A percentile compares a stretch with the other conserved stretches of the same genome.
Conservation (phyloP, 306 rosid species). For the Quercus robur region DNA sequence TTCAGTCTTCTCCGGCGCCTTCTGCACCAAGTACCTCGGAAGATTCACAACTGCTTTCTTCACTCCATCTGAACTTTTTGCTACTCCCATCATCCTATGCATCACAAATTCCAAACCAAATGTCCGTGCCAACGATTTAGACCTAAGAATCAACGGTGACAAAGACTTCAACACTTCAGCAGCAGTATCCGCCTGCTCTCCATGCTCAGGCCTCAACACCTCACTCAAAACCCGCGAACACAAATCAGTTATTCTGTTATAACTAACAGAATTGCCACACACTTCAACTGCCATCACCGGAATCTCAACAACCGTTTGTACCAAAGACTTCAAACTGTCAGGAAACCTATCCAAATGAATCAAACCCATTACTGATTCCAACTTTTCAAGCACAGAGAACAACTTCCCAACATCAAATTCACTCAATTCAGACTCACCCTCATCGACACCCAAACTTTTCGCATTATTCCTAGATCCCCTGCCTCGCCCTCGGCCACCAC, state of each 20-base stretch:
- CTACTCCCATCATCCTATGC: conserved; percentile 25
- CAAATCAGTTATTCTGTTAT: conserved; percentile 31
- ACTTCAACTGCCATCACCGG: conserved; percentile 44
- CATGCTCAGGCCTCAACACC: conserved; percentile 64
- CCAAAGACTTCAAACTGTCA: conserved; percentile 64
- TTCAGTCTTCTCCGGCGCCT: conserved; percentile 82
- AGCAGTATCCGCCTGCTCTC: conserved; percentile 48
- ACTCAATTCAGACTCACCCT: conserved; percentile 5
- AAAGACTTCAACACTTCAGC: conserved; percentile 71
- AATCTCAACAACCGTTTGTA: conserved; percentile 59
- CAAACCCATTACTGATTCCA: conserved; percentile 46
- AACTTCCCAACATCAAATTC: conserved; percentile 42
- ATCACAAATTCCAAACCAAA: conserved; percentile 63
- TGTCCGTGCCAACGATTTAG: conserved; percentile 55
- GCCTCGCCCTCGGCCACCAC: conserved; percentile 14
- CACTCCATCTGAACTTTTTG: conserved; percentile 37
- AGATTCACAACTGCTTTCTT: conserved; percentile 67
- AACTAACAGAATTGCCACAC: conserved; percentile 34
- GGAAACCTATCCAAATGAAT: conserved; percentile 87
- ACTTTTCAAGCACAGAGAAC: conserved; percentile 54
- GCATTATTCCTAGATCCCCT: conserved; percentile 20
- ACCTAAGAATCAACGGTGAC: conserved; percentile 46
- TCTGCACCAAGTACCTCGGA: conserved; percentile 63
- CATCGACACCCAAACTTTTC: conserved; percentile 1
- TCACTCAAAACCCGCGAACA: conserved; percentile 55